These are phyloP conservation scores for Annulohypoxylon maeteangense DNA, from an alignment of 495 filamentous ascomycete genomes.

Conservation along the genomic window DNA sequence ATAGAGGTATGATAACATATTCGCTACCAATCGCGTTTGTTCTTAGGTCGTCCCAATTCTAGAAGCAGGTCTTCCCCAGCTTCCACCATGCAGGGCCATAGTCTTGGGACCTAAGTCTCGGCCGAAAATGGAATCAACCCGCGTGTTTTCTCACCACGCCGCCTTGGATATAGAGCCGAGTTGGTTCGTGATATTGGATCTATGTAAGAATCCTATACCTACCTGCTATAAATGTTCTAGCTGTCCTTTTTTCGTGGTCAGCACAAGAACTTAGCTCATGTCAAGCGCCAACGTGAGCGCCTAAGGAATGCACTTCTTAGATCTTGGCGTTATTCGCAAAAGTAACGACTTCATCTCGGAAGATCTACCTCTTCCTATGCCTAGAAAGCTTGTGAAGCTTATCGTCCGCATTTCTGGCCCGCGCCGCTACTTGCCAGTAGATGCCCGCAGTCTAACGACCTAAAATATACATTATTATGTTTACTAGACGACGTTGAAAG, in stretches of 20 bases:
- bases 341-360: background rate
- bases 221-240: constrained; percentile 5
- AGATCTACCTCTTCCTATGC: background rate
- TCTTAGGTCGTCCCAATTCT: constrained; percentile 12
- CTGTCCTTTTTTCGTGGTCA: background rate
- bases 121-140: background rate
- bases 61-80: constrained; percentile 38
- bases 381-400: constrained; percentile 25
- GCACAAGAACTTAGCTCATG: background rate
- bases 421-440: background rate
- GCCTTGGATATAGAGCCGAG: constrained; percentile 9
- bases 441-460: background rate
- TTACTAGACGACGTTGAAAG: background rate
- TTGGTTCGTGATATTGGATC: background rate
- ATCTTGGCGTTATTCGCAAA: constrained; percentile 2
- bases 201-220: background rate
- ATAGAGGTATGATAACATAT: constrained; percentile 21
- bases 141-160: constrained; percentile 2
- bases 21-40: constrained; percentile 14
- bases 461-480: no score
- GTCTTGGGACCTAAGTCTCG: constrained; percentile 11
- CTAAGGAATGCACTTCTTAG: constrained; percentile 1
- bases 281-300: background rate
- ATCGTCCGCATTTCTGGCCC: background rate
- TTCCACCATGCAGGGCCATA: constrained; percentile 15